Conservation (phyloP, 371 early-diverging fungal genomes). For the Mucor circinelloides region DNA sequence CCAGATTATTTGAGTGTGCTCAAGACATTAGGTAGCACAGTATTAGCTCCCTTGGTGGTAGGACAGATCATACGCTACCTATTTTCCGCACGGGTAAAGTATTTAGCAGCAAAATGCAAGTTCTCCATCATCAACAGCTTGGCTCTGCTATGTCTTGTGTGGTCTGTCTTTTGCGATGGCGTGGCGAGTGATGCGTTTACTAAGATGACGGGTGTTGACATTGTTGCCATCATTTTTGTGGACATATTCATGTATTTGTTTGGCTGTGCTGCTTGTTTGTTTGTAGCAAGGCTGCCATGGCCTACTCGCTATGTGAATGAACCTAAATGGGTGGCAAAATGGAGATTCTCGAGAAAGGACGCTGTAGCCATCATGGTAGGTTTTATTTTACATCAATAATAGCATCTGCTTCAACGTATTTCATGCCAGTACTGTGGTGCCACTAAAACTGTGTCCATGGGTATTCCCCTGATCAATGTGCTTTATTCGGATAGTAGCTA, state of each 20-base stretch:
- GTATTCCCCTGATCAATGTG: slow-evolving; percentile 79
- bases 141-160: slow-evolving; percentile 68
- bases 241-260: slow-evolving; percentile 53
- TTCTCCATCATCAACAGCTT: slow-evolving; percentile 62
- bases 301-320: slow-evolving; percentile 19
- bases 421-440: slow-evolving; percentile 63
- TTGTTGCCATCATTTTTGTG: slow-evolving; percentile 62
- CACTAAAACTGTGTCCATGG: slow-evolving; percentile 78
- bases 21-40: slow-evolving; percentile 61
- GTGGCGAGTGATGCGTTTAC: slow-evolving; percentile 61
- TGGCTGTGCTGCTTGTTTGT: slow-evolving; percentile 45
- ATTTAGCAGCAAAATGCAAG: slow-evolving; percentile 48
- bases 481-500: slow-evolving; percentile 52
- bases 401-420: background rate
- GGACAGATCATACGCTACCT: slow-evolving; percentile 67
- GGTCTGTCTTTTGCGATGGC: slow-evolving; percentile 77
- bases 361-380: slow-evolving; percentile 59
- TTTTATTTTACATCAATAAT: background rate
- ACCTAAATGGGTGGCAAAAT: slow-evolving; percentile 31
- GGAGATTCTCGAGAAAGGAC: slow-evolving; percentile 50
- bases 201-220: slow-evolving; percentile 51
- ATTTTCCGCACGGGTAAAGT: slow-evolving; percentile 54
- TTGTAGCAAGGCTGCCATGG: slow-evolving; percentile 47
- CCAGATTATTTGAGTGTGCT: slow-evolving; percentile 60
- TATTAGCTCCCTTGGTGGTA: slow-evolving; percentile 64